Evolutionary conservation across 768 basidiomycete genomes (phyloP), one percentile per base, ranked within the genome.

Genomic region (Tulasnella sp.): DNA sequence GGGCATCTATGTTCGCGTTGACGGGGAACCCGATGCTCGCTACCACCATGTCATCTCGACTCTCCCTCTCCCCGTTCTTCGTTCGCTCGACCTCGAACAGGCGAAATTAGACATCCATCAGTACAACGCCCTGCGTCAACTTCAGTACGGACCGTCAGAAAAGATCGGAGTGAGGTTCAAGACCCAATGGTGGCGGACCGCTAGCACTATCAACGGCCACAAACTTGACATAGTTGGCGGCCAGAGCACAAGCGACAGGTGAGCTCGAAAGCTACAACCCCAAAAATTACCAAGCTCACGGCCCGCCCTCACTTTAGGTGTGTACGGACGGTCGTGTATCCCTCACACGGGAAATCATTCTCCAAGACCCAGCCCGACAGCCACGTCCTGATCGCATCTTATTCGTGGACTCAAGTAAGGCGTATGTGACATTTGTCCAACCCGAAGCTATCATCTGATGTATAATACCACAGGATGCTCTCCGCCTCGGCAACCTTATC

Each of bases 341-440:
- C n/a, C n/a, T n/a, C n/a, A n/a, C n/a, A n/a, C n/a, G n/a, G n/a
- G n/a, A n/a, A n/a, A n/a, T n/a, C n/a, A n/a, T n/a, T n/a, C 40
- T 37, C 36, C 37, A 39, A 5, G 39, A 29, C 6, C 34, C 82
- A 82, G 37, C 29, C 72, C 74, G n/a, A 19, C 62, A 74, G 36
- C 36, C 17, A 22, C 74, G 73, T 78, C 0, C 77, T 84, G 8
- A 82, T 84, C 12, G 82, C 81, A 2, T 82, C 81, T 66, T 84
- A 83, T 76, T 76, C 74, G 39, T 83, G 81, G 82, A 80, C 80
- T n/a, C n/a, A n/a, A n/a, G n/a, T n/a, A n/a, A n/a, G n/a, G n/a
- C n/a, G n/a, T n/a, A n/a, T n/a, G n/a, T n/a, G n/a, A n/a, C n/a
- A n/a, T n/a, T n/a, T n/a, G n/a, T n/a, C n/a, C n/a, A n/a, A n/a